Conservation (phyloP, 352 stramenopile genomes). For the Globisporangium barbulae region DNA sequence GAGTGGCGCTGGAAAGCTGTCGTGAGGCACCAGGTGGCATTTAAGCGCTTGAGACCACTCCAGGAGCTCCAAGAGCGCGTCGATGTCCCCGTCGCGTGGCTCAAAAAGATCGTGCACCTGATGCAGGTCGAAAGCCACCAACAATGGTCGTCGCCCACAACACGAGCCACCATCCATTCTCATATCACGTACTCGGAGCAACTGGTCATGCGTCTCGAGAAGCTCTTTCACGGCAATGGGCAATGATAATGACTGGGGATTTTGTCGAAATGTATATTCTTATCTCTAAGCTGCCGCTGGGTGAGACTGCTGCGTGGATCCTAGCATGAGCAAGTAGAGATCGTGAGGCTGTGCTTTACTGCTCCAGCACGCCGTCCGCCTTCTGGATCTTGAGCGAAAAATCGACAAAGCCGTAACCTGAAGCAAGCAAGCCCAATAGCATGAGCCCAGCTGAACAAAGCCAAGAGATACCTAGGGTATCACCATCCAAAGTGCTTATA, state of each 20-base stretch:
- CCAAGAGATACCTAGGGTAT: not conserved
- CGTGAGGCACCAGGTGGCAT: not conserved
- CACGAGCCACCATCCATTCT: no score
- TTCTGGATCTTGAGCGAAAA: slow-evolving; percentile 98
- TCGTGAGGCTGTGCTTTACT: slow-evolving; percentile 16
- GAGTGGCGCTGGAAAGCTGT: slow-evolving; percentile 35
- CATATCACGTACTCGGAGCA: not conserved
- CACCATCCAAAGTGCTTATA: not conserved
- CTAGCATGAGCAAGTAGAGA: not conserved
- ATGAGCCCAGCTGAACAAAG: not conserved
- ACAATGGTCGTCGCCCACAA: no score
- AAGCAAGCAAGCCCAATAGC: slow-evolving; percentile 4
- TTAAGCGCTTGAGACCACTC: not conserved
- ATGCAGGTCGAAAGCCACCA: no score
- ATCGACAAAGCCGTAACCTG: slow-evolving; percentile 93
- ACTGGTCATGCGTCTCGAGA: not conserved
- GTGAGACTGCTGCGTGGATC: no score
- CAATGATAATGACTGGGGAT: not conserved
- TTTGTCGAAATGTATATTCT: not conserved
- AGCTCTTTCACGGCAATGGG: not conserved
- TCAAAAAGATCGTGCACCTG: slow-evolving; percentile 54
- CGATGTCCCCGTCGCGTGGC: slow-evolving; percentile 26
- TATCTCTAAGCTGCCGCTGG: not conserved
- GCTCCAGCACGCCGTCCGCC: slow-evolving; percentile 52
- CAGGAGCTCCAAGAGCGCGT: slow-evolving; percentile 14